phyloP scores from a whole-genome alignment of 192 early-diverging fungal species.

The Rhizoclosmatium sp. region DNA sequence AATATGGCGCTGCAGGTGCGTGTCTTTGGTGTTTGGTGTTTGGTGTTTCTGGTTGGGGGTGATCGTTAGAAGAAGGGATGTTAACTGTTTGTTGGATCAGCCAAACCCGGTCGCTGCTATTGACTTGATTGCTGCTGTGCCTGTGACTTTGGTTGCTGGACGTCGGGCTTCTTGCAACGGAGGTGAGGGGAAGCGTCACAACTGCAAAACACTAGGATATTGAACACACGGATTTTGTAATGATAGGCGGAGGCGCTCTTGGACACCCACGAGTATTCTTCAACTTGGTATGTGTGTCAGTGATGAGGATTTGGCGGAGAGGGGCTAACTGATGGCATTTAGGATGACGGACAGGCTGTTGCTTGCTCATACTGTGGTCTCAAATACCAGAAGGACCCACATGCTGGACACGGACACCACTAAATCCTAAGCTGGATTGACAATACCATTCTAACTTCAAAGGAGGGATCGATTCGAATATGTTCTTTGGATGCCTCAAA shows the following conservation, averaged over 20 bases:
- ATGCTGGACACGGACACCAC: slow-evolving; percentile 36
- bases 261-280: slow-evolving; percentile 96
- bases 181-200: slow-evolving; percentile 53
- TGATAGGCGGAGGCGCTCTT: slow-evolving; percentile 79
- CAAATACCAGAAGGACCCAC: slow-evolving; percentile 36
- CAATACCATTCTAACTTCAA: too few species aligned
- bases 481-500: too few species aligned
- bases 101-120: slow-evolving; percentile 90
- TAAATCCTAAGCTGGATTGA: background rate
- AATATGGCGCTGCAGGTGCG: slow-evolving; percentile 80
- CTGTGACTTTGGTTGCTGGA: slow-evolving; percentile 77
- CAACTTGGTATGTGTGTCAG: slow-evolving; percentile 70
- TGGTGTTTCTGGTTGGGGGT: background rate
- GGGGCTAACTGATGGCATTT: background rate
- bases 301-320: background rate
- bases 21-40: background rate
- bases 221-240: slow-evolving; percentile 8
- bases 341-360: slow-evolving; percentile 38
- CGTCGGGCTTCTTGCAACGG: slow-evolving; percentile 87
- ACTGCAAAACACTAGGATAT: background rate
- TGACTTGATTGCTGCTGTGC: slow-evolving; percentile 89
- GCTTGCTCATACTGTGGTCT: slow-evolving; percentile 40
- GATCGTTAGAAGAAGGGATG: background rate
- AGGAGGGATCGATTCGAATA: too few species aligned
- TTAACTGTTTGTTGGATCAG: slow-evolving; percentile 48